Evolutionary conservation across 257 asterid species (phyloP).

Genomic region (Striga asiatica): DNA sequence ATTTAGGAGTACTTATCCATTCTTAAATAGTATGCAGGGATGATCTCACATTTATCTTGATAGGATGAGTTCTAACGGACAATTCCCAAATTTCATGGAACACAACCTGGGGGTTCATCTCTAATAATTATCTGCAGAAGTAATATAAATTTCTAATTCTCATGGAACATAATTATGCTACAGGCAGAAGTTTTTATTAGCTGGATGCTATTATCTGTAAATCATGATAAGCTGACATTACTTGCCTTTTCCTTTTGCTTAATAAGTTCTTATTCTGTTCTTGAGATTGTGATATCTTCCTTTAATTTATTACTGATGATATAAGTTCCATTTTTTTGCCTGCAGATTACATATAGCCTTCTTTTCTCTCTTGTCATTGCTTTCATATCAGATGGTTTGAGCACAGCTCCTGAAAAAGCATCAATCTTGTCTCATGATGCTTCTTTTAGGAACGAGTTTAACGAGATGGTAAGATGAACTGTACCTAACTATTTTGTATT

Average conservation of each 20-base stretch:
- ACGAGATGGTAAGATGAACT: slow-evolving; percentile 62
- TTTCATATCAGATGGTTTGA: slow-evolving; percentile 85
- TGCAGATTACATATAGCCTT: slow-evolving; percentile 85
- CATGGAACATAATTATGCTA: slow-evolving; percentile 1
- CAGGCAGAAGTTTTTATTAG: neutral
- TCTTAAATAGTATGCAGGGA: neutral
- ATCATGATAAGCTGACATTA: neutral
- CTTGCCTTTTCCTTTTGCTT: neutral
- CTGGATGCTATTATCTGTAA: neutral
- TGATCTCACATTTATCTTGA: slow-evolving; percentile 1
- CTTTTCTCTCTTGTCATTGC: slow-evolving; percentile 81
- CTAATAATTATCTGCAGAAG: neutral
- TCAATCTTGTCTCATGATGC: slow-evolving; percentile 65
- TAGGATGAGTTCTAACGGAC: neutral
- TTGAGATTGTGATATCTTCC: slow-evolving; percentile 1
- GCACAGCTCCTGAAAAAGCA: slow-evolving; percentile 47
- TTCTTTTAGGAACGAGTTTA: slow-evolving; percentile 73
- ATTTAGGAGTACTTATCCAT: no score
- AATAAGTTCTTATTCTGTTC: neutral
- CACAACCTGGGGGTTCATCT: neutral
- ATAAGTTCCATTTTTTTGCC: slow-evolving; percentile 7
- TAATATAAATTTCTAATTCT: neutral
- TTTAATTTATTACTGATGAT: slow-evolving; percentile 7
- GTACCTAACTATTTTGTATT: slow-evolving; percentile 7
- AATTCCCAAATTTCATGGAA: neutral